phyloP scores from a whole-genome alignment of 495 filamentous ascomycete genomes.

The Recurvomyces mirabilis region DNA sequence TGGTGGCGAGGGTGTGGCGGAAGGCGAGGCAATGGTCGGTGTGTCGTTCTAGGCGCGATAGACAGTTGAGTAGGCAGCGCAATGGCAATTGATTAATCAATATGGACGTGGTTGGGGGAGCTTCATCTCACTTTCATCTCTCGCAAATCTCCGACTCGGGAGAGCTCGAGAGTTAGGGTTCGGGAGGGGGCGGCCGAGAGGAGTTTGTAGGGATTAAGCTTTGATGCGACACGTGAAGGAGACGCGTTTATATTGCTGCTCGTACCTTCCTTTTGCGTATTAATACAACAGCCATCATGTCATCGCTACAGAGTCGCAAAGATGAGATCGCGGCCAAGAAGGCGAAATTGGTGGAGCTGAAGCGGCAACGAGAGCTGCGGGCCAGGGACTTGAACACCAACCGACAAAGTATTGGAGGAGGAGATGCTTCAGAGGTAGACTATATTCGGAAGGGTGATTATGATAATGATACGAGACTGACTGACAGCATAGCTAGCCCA shows the following conservation, averaged over 20 bases:
- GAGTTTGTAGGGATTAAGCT: too few species aligned
- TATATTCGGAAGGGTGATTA: too few species aligned
- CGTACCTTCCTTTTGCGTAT: background rate
- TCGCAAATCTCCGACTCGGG: too few species aligned
- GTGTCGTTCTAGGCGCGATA: background rate
- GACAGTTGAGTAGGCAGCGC: background rate
- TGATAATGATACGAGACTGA: conserved; percentile 17
- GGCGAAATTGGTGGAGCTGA: conserved; percentile 90
- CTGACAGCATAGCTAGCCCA: conserved; percentile 38
- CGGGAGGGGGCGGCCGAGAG: too few species aligned
- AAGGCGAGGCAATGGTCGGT: background rate
- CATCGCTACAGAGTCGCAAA: conserved; percentile 41
- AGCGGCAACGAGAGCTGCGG: conserved; percentile 75
- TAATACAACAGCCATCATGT: conserved; percentile 1
- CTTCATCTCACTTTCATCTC: too few species aligned
- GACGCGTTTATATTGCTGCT: too few species aligned
- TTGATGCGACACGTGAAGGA: too few species aligned
- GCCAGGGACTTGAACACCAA: conserved; percentile 56
- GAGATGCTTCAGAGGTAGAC: conserved; percentile 35
- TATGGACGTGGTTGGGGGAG: conserved; percentile 9
- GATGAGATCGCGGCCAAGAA: conserved; percentile 91
- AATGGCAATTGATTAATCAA: background rate
- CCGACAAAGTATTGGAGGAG: conserved; percentile 53
- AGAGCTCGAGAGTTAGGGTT: too few species aligned
- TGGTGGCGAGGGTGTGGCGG: background rate